Evolutionary conservation across 2,329 filamentous ascomycete genomes (phyloP).

Genomic region (Sporothrix globosa): DNA sequence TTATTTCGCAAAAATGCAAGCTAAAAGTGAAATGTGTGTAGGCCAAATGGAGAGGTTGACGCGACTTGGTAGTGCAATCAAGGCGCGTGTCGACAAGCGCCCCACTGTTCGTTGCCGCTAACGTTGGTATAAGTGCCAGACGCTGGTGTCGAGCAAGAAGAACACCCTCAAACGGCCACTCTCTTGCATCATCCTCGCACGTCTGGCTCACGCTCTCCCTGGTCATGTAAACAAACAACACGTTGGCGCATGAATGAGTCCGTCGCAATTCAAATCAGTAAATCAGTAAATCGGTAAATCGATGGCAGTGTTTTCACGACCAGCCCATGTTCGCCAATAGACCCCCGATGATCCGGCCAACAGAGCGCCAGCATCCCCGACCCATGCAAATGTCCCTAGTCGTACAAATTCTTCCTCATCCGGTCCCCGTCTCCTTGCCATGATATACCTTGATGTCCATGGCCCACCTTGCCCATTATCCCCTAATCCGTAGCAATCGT

Average conservation of each 20-base stretch:
- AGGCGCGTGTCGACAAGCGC: background rate
- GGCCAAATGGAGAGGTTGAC: background rate
- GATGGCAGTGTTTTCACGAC: background rate
- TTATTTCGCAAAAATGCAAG: slow-evolving; percentile 17
- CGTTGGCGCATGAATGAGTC: too few species aligned
- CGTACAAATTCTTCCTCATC: background rate
- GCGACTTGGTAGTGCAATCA: background rate
- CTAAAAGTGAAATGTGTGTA: background rate
- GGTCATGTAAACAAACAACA: slow-evolving; percentile 13
- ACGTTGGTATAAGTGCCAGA: too few species aligned
- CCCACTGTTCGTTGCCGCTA: too few species aligned
- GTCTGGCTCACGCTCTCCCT: too few species aligned
- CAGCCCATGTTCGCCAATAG: background rate
- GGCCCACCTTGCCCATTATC: slow-evolving; percentile 3
- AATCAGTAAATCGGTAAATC: background rate
- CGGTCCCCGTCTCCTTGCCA: background rate
- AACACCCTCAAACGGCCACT: background rate
- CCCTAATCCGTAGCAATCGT: too few species aligned
- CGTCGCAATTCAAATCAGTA: too few species aligned
- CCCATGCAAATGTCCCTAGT: background rate
- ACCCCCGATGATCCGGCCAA: background rate
- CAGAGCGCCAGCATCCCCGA: slow-evolving; percentile 15
- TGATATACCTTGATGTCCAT: background rate
- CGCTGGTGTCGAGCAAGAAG: too few species aligned
- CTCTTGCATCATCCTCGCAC: too few species aligned